Base-by-base conservation (phyloP, 768 basidiomycete species). In the Pleurotus platypus region DNA sequence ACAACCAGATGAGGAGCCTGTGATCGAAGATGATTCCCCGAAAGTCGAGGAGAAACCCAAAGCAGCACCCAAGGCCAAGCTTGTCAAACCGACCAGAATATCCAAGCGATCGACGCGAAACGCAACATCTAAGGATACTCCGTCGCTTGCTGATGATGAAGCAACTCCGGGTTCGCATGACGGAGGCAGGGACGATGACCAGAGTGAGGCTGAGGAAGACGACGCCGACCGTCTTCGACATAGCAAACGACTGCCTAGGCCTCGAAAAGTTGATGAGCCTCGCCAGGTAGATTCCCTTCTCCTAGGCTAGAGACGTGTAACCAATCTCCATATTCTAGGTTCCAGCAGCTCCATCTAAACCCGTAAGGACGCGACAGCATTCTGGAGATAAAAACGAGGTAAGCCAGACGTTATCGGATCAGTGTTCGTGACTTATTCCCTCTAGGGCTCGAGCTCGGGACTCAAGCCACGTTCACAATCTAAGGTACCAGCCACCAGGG, bases 81-180 rank as follows among this genome's bases (percentile, higher is more conserved):
- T 40, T 15, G 43, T 18, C 18, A 53, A 53, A 22, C n/a, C 58
- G 16, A 40, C 53, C 4, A 47, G 42, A 47, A 35, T 54, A 18
- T 24, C 38, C 18, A 59, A 46, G 37, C 38, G 43, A 24, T 45
- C 38, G 51, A 58, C 49, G 7, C 38, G 37, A 8, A 24, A 26
- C 26, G 39, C 42, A 6, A 27, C 26, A 18, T 7, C 55, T 12
- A 56, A 55, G 3, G 53, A 46, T 39, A 59, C 55, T 12, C 55
- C 55, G n/a, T 56, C 55, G 12, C 55, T 55, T 22, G 58, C 53
- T 15, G 58, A 55, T 20, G 58, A 59, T 49, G 45, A 55, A 39
- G 26, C 51, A 15, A 55, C 43, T 18, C 39, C 45, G 6, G 58
- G 58, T 1, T 43, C 43, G 15, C 55, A 56, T 13, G 53, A 27